These are phyloP conservation scores for Huntiella omanensis DNA, from an alignment of 2,329 filamentous ascomycete species.

Conservation along the genomic window DNA sequence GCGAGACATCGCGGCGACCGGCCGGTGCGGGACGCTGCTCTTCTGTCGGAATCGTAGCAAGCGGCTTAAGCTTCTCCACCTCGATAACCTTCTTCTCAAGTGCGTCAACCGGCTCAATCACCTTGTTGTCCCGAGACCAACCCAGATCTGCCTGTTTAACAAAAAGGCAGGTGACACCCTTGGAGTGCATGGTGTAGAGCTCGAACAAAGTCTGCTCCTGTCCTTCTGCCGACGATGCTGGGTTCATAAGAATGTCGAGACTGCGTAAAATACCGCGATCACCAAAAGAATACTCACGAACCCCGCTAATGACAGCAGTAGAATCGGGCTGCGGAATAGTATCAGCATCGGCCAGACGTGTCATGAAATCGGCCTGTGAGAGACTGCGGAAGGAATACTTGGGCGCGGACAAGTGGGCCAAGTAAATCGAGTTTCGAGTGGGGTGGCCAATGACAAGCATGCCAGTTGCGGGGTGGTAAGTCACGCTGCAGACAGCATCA, in stretches of 20 bases:
- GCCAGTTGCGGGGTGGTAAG: constrained; percentile 78
- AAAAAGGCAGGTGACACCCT: constrained; percentile 76
- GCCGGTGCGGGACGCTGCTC: constrained; percentile 21
- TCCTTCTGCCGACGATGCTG: constrained; percentile 38
- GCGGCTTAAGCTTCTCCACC: constrained; percentile 48
- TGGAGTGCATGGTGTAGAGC: constrained; percentile 93
- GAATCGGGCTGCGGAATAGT: constrained; percentile 71
- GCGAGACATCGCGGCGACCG: constrained; percentile 20
- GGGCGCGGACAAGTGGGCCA: constrained; percentile 84
- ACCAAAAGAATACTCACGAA: constrained; percentile 84
- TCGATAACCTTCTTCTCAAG: constrained; percentile 54
- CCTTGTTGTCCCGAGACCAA: constrained; percentile 80
- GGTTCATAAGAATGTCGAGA: constrained; percentile 65
- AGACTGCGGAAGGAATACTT: constrained; percentile 72
- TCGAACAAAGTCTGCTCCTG: constrained; percentile 72
- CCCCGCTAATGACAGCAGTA: constrained; percentile 91
- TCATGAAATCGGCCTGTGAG: constrained; percentile 75
- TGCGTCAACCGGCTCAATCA: constrained; percentile 60
- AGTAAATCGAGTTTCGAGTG: constrained; percentile 92
- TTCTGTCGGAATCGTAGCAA: constrained; percentile 27
- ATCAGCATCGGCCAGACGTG: constrained; percentile 56
- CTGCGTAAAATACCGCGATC: constrained; percentile 76
- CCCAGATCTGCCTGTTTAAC: constrained; percentile 81
- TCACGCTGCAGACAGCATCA: constrained; percentile 92
- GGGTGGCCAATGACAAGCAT: constrained; percentile 93